phyloP scores from a whole-genome alignment of 352 stramenopile species.

The Globisporangium spiculum region DNA sequence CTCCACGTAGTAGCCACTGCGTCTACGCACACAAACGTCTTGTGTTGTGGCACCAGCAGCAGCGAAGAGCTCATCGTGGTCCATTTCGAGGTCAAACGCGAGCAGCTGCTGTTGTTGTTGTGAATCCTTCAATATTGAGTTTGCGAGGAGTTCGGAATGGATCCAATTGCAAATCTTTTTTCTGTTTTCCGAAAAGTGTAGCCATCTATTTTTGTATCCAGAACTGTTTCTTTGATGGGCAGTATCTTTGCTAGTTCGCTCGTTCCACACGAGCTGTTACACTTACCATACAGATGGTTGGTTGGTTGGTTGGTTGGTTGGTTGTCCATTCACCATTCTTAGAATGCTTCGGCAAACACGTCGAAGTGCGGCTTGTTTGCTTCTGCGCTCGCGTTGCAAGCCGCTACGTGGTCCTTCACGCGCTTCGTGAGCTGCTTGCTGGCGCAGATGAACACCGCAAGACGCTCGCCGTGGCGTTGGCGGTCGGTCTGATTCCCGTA shows the following conservation, averaged over 20 bases:
- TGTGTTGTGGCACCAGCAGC: no score
- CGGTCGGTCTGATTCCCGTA: background rate
- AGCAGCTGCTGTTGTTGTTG: background rate
- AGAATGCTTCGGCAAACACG: constrained; percentile 32
- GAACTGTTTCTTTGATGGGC: no score
- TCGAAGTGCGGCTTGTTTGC: constrained; percentile 11
- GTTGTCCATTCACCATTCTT: background rate
- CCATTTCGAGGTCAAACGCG: no score
- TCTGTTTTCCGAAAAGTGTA: background rate
- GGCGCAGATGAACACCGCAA: constrained; percentile 28
- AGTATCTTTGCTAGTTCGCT: background rate
- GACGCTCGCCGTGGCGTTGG: background rate
- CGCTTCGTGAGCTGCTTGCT: constrained; percentile 16
- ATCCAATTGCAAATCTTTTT: background rate
- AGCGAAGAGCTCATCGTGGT: background rate
- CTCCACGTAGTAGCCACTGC: background rate
- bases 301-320: background rate
- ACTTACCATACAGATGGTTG: background rate
- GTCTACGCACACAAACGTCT: background rate
- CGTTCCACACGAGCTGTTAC: background rate
- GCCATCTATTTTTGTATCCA: constrained; percentile 3
- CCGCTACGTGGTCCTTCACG: constrained; percentile 26
- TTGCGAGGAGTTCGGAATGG: background rate
- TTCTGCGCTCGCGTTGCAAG: background rate
- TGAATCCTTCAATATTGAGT: background rate